Evolutionary conservation across 148 eudicot species (phyloP).

Genomic region (Linanthus parryae): DNA sequence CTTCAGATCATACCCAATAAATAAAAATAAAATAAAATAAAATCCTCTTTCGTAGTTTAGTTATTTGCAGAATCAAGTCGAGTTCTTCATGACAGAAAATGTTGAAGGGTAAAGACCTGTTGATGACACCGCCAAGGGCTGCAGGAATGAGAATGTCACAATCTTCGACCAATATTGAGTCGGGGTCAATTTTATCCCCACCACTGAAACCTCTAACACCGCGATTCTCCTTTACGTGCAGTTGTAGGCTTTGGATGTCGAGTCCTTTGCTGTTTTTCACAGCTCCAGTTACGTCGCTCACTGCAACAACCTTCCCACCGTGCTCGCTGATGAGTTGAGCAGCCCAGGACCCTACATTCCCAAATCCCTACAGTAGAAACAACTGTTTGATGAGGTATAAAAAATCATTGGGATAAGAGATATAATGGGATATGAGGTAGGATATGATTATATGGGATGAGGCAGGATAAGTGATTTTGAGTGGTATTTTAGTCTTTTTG

Average conservation of each 20-base stretch:
- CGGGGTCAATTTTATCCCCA: constrained; percentile 51
- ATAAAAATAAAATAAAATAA: too few relatives aligned
- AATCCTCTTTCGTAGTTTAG: too few relatives aligned
- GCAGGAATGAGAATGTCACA: constrained; percentile 98
- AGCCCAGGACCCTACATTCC: constrained; percentile 98
- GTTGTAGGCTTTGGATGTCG: constrained; percentile 61
- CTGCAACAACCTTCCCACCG: constrained; percentile 89
- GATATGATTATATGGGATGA: too few relatives aligned
- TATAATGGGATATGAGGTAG: too few relatives aligned
- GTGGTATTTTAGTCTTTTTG: too few relatives aligned
- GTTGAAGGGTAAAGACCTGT: too few relatives aligned
- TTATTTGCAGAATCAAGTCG: too few relatives aligned
- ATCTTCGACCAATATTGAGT: constrained; percentile 77
- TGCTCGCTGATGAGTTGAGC: constrained; percentile 72
- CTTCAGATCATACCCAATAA: constrained; percentile 33
- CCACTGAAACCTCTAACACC: constrained; percentile 81
- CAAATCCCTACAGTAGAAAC: constrained; percentile 98
- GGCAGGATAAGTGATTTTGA: too few relatives aligned
- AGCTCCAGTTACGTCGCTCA: constrained; percentile 87
- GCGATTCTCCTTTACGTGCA: constrained; percentile 56
- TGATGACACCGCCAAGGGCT: constrained; percentile 98
- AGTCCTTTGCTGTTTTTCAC: constrained; percentile 75
- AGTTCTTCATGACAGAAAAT: too few relatives aligned
- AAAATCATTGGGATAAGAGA: too few relatives aligned
- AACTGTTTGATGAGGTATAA: too few relatives aligned